Evolutionary conservation across 2,329 filamentous ascomycete genomes (phyloP), one percentile per base, ranked within the genome.

Genomic region (Gnomoniopsis smithogilvyi): DNA sequence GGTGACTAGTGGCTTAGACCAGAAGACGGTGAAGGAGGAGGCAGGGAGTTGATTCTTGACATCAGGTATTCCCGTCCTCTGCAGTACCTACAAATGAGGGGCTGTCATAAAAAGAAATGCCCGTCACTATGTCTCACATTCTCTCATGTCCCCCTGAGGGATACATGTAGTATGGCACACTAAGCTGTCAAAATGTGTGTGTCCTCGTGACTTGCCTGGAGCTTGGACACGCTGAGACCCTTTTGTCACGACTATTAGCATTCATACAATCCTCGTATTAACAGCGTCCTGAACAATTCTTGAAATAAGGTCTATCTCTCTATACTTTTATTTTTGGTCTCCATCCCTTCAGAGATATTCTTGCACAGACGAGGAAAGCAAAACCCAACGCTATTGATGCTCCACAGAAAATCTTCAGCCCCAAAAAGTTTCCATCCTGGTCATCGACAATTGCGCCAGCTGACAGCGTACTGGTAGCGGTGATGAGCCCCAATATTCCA

Each of bases 391-490:
- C 54, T 6, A 56, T 56, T 10, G 54, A 50, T 4, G 47, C 47
- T 2, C 62, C 62, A 36, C 56, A 56, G 50, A 62, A 64, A 10
- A 60, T 55, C 53, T 61, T 62, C 11, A 64, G 49, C 15, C 58
- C 59, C 7, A 50, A 17, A 48, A 59, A 64, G 21, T 46, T 43
- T 8, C 57, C 58, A 6, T 24, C 36, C 7, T 50, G 22, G 21
- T 49, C 45, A 19, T 54, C 51, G 14, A 64, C 45, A 21, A 64
- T 62, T 15, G 77, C 76, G 0, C 83, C 83, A 0, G 75, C 81
- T 63, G 87, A 84, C 0, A 85, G 84, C 53, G 76, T 82, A 0
- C 83, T 80, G 1, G 80, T 79, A n/a, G 89, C 70, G 2, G 82
- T 83, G 0, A 80, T 79, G 38, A 89, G 71, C 1, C 80, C 78